Percentiles rank a stretch among this genome's conserved stretches.
phyloP scores from a whole-genome alignment of 176 grass and related monocot genomes.

The Zea luxurians region DNA sequence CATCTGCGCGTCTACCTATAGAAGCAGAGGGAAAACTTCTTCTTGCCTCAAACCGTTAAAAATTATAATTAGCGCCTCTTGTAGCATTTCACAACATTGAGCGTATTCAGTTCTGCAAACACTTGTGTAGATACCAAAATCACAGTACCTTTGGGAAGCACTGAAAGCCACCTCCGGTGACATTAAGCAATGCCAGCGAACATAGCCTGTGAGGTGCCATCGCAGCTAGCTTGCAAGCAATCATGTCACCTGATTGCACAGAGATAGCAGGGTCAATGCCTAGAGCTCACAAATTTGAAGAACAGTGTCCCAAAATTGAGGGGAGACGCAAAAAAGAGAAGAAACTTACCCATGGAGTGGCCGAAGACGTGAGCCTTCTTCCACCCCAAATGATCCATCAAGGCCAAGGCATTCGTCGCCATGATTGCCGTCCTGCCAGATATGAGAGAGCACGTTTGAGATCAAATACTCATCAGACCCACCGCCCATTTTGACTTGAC shows the following conservation, averaged over 20 bases:
- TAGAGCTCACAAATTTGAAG: background rate
- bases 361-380: constrained; percentile 96
- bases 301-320: background rate
- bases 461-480: constrained; percentile 27
- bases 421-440: constrained; percentile 82
- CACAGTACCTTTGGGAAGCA: constrained; percentile 90
- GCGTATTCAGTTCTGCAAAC: background rate
- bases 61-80: background rate
- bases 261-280: constrained; percentile 2
- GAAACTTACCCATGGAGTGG: constrained; percentile 83
- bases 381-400: constrained; percentile 96
- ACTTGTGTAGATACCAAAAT: background rate
- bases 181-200: constrained; percentile 94
- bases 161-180: constrained; percentile 83
- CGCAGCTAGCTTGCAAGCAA: constrained; percentile 86
- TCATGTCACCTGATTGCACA: constrained; percentile 76
- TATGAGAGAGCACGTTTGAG: background rate
- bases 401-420: constrained; percentile 76
- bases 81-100: background rate
- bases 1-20: constrained; percentile 85
- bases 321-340: background rate
- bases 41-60: background rate
- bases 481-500: constrained; percentile 18
- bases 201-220: constrained; percentile 66
- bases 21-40: background rate